Conservation (phyloP, 495 filamentous ascomycete species). For the Neurospora sp. region DNA sequence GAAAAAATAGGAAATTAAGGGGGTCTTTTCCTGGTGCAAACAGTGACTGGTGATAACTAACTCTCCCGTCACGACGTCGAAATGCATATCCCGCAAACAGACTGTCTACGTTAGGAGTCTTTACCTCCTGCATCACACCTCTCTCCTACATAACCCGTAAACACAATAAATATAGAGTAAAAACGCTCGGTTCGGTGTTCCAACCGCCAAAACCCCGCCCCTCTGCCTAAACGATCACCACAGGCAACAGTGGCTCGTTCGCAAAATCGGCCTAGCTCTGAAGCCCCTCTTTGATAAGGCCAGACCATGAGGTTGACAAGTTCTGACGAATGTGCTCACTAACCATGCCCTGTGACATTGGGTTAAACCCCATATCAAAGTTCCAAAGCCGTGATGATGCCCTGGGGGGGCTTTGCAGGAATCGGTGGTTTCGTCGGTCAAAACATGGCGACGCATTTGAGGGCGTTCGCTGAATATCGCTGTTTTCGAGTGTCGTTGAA, state of each 20-base stretch:
- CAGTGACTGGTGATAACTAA: not conserved
- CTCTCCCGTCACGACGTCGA: not conserved
- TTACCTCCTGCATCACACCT: not conserved
- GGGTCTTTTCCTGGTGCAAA: not conserved
- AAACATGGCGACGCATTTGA: not conserved
- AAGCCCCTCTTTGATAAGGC: constrained; percentile 1
- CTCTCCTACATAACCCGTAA: not conserved
- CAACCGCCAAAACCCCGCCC: not conserved
- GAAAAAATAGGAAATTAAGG: not conserved
- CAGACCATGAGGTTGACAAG: not conserved
- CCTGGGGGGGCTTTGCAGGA: not conserved
- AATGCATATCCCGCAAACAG: not conserved
- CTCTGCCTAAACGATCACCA: not conserved
- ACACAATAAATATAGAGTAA: not conserved
- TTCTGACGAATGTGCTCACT: not conserved
- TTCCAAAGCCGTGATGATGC: not conserved
- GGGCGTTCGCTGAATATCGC: not conserved
- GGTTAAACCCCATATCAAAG: not conserved
- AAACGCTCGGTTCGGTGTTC: not conserved
- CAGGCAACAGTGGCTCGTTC: not conserved
- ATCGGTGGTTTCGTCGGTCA: not conserved
- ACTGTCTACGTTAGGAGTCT: not conserved
- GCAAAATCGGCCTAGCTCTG: constrained; percentile 6
- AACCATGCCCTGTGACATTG: not conserved
- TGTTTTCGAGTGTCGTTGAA: not conserved